These are phyloP conservation scores for Candida berthetii DNA, from an alignment of 805 yeast species.

Conservation along the genomic window DNA sequence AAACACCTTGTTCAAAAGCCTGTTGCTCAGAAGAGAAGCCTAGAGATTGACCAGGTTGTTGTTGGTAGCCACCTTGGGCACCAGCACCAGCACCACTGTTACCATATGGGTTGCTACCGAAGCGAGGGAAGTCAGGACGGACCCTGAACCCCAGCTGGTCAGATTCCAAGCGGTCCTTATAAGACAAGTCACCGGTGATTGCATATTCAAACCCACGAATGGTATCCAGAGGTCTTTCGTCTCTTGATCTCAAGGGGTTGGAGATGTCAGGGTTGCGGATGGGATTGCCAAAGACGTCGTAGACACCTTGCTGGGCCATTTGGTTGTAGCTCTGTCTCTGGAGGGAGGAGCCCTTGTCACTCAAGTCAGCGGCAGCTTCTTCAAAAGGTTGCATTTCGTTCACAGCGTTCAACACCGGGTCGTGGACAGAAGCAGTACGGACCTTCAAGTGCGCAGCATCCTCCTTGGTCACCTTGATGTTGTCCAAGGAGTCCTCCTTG, in stretches of 20 bases:
- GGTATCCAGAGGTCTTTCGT: conserved; percentile 96
- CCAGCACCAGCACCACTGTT: conserved; percentile 26
- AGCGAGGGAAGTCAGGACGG: conserved; percentile 65
- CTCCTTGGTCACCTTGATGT: conserved; percentile 38
- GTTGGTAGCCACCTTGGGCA: neutral
- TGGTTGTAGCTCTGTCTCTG: conserved; percentile 19
- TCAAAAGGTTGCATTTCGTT: conserved; percentile 96
- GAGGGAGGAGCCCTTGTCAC: conserved; percentile 3
- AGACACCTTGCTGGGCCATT: conserved; percentile 45
- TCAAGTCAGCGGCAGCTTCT: conserved; percentile 34
- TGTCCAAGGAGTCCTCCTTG: conserved; percentile 20
- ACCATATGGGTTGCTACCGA: conserved; percentile 33
- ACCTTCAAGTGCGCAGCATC: conserved; percentile 53
- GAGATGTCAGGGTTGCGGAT: conserved; percentile 79
- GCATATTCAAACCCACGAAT: conserved; percentile 91
- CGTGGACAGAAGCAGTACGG: conserved; percentile 68
- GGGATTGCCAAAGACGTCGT: conserved; percentile 83
- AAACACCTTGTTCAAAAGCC: conserved; percentile 50
- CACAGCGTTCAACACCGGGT: conserved; percentile 90
- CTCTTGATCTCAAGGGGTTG: conserved; percentile 89
- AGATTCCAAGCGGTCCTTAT: conserved; percentile 78
- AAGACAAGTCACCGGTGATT: conserved; percentile 79
- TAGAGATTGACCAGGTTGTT: neutral
- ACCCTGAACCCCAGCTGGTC: conserved; percentile 80
- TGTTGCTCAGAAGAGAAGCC: conserved; percentile 20